Base-by-base conservation (phyloP, 192 early-diverging fungal genomes). In the Chytriomyces sp. region DNA sequence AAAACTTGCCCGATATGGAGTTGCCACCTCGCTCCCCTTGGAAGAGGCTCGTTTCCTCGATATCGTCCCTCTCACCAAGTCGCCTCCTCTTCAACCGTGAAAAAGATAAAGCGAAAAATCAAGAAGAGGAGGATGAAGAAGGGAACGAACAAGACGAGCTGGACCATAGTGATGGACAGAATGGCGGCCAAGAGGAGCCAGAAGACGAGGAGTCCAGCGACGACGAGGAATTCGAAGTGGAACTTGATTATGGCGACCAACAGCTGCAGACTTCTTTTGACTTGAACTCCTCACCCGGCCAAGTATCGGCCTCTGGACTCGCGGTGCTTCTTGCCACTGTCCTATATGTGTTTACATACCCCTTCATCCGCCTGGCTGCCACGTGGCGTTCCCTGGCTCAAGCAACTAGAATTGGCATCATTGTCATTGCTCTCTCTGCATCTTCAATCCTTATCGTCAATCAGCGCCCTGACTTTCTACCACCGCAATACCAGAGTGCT, bases 231-330 rank as follows among this genome's bases (percentile, higher is more conserved):
- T 49, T 49, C 22, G 44, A 22, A 14, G 22, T 68, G 7, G 36
- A 68, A 55, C n/a, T 68, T 55, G 52, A 68, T 12, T 68, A 32
- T 33, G 65, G 39, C 17, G 52, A 68, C 22, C 52, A 68, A 5
- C 12, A 52, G n/a, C n/a, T n/a, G n/a, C n/a, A n/a, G n/a, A 6
- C 49, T 3, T 14, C 25, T 17, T 52, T 28, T 19, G 25, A 25
- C 12, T 33, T 55, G 22, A 34, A 68, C 19, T 52, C 44, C 34
- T 52, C 65, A 52, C 19, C 65, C 19, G n/a, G n/a, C n/a, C 22
- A 55, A 36, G 1, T 55, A 8, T 55, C 65, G 30, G 30, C 17
- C n/a, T 30, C 14, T 8, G 39, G 39, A n/a, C 17, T 55, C 32
- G 8, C 10, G 8, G 37, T 36, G 22, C 7, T 55, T 8, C 12